A percentile compares a stretch with the other conserved stretches of the same genome.
These are phyloP conservation scores for Neurospora crassa DNA, from an alignment of 2,329 filamentous ascomycete genomes.

Conservation along the genomic window DNA sequence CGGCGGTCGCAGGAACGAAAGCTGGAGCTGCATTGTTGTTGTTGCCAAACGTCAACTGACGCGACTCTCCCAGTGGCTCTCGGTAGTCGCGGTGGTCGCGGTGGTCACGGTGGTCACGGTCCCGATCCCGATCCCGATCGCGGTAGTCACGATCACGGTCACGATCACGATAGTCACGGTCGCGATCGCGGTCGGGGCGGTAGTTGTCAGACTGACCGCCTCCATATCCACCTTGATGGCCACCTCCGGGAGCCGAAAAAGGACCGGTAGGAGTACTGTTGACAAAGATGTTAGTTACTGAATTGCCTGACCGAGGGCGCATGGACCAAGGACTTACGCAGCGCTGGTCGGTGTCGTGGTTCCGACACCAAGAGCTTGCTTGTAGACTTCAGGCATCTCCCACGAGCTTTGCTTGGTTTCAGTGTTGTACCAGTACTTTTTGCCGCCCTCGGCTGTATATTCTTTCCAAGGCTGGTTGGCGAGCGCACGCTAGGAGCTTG, in stretches of 20 bases:
- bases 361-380: conserved; percentile 59
- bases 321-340: conserved; percentile 24
- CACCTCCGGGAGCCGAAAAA: conserved; percentile 28
- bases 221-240: conserved; percentile 22
- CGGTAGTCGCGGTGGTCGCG: conserved; percentile 22
- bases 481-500: conserved; percentile 55
- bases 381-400: conserved; percentile 84
- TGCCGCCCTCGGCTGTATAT: conserved; percentile 75
- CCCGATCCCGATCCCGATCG: conserved; percentile 23
- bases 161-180: conserved; percentile 24
- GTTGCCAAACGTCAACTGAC: conserved; percentile 48
- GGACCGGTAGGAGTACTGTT: conserved; percentile 24
- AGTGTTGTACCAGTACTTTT: conserved; percentile 92
- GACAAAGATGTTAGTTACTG: conserved; percentile 9
- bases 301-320: conserved; percentile 1
- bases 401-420: conserved; percentile 88
- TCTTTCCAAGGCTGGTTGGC: conserved; percentile 86
- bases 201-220: conserved; percentile 13
- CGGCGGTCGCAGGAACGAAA: conserved; percentile 54
- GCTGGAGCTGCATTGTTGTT: conserved; percentile 46
- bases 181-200: conserved; percentile 13
- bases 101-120: conserved; percentile 22
- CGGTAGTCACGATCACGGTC: conserved; percentile 27
- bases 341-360: conserved; percentile 35
- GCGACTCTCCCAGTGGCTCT: conserved; percentile 40